phyloP scores from a whole-genome alignment of 108 stramenopile species.

The Chaetoceros tenuissimus region DNA sequence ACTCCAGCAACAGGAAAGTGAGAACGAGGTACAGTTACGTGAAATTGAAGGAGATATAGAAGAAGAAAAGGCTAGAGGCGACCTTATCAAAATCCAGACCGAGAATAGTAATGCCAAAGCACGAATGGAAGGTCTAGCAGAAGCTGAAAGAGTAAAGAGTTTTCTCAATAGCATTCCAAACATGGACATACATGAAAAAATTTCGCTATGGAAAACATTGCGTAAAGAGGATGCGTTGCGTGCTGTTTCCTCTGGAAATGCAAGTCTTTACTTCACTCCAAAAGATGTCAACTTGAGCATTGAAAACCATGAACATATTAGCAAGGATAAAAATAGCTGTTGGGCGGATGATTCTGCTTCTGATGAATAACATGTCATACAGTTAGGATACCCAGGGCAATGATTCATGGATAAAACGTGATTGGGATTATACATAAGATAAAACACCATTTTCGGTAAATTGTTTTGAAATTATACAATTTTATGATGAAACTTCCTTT shows the following conservation, averaged over 20 bases:
- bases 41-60: constrained; percentile 11
- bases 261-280: constrained; percentile 11
- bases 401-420: too few species aligned
- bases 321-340: background rate
- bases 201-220: constrained; percentile 8
- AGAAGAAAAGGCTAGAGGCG: constrained; percentile 13
- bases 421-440: too few species aligned
- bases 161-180: constrained; percentile 6
- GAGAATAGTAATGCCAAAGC: constrained; percentile 11
- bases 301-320: constrained; percentile 9
- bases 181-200: constrained; percentile 7
- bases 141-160: constrained; percentile 9
- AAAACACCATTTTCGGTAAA: too few species aligned
- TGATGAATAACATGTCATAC: too few species aligned
- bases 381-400: too few species aligned
- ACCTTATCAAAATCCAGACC: constrained; percentile 13
- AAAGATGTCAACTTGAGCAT: constrained; percentile 14
- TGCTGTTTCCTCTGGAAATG: constrained; percentile 8
- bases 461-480: too few species aligned
- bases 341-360: too few species aligned
- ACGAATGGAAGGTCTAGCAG: constrained; percentile 12
- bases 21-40: constrained; percentile 10
- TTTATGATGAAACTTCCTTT: too few species aligned
- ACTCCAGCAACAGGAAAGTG: constrained; percentile 11
- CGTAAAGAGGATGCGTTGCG: constrained; percentile 12